Base-by-base conservation (phyloP, 1,139 yeast genomes). In the Nakaseomyces bracarensis region DNA sequence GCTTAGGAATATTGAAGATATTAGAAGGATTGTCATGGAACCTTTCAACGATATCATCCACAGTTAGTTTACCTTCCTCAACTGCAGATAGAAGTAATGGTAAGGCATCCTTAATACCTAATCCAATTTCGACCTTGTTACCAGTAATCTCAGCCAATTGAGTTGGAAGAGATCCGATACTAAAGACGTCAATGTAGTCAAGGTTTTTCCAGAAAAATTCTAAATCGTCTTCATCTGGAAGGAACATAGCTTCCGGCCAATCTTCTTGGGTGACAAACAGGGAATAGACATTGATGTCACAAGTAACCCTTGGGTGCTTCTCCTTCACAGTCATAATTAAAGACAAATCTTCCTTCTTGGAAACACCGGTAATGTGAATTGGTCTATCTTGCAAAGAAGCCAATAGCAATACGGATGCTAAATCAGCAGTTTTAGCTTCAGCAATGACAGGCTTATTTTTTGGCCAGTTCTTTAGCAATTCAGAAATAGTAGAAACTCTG, bases 401-500 rank as follows among this genome's bases (percentile, higher is more conserved):
- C 66, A 91, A 71, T 60, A 91, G 74, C 61, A 91, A 70, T 42
- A 89, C 82, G 4, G 96, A 83, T 16, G 98, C 97, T 58, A 91
- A 72, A 58, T 86, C 93, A 36, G 96, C 84, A 22, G 93, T 79
- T 63, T 78, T 80, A 38, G 97, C 96, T 66, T 91, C 96, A 38
- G 96, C 86, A 52, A 89, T 74, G 50, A 91, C 83, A 49, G 94
- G 93, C 69, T 86, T 87, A 58, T 67, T 66, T 43, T 72, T 70
- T 43, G 96, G 96, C 96, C 96, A 89, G 36, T 77, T 68, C 49
- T 80, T 76, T 54, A 87, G 80, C 55, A 86, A 93, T 33, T 82
- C 74, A 30, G 95, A 78, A 39, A 86, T 80, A 26, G 82, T 71
- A 19, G 89, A 74, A 42, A 89, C 85, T 58, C 81, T 82, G 49